Percentiles rank a stretch among this genome's conserved stretches.
These are phyloP conservation scores for Suillus cothurnatus DNA, from an alignment of 768 basidiomycete species.

Conservation along the genomic window DNA sequence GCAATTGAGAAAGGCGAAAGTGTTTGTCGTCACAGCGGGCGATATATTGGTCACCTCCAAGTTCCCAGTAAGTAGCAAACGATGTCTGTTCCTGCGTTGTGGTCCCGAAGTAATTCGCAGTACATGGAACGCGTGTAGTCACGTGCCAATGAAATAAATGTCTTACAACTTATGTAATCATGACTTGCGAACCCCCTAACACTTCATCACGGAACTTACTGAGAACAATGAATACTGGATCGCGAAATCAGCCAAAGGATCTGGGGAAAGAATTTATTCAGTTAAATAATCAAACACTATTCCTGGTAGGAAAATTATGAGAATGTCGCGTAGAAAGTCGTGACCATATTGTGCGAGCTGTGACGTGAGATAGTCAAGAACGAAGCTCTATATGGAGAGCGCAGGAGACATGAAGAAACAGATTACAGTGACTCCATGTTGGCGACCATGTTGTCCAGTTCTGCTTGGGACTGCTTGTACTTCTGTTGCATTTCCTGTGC, in stretches of 20 bases:
- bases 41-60: no score
- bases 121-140: neutral
- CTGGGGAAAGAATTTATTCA: conserved; percentile 10
- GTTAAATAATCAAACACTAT: conserved; percentile 15
- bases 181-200: neutral
- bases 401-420: conserved; percentile 4
- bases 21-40: neutral
- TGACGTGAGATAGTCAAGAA: neutral
- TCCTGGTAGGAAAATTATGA: conserved; percentile 25
- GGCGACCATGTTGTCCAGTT: conserved; percentile 80
- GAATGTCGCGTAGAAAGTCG: conserved; percentile 14
- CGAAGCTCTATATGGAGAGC: conserved; percentile 4
- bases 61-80: no score
- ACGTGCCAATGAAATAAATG: neutral
- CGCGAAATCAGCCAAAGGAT: neutral
- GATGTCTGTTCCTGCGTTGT: no score
- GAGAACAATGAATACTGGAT: neutral
- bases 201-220: neutral
- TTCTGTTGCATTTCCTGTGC: conserved; percentile 70
- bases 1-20: neutral
- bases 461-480: conserved; percentile 71
- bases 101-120: no score
- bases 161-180: conserved; percentile 4
- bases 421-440: conserved; percentile 73
- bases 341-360: neutral